Evolutionary conservation across 495 filamentous ascomycete genomes (phyloP).

Genomic region (Aspergillus ostianus): DNA sequence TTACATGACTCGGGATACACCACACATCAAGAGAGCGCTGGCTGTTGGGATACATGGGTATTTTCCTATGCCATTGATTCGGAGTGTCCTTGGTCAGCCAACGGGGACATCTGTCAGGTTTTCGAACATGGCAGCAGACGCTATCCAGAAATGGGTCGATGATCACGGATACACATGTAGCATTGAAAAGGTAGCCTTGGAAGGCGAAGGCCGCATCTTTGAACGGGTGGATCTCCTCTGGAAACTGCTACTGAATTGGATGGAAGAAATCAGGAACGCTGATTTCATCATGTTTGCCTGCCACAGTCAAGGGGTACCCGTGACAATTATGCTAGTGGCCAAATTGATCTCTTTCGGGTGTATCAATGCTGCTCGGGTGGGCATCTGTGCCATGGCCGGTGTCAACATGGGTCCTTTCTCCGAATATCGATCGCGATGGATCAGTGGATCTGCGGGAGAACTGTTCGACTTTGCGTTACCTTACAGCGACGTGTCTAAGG

Average conservation of each 20-base stretch:
- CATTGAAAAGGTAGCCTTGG: conserved; percentile 89
- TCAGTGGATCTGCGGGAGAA: conserved; percentile 86
- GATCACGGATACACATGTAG: conserved; percentile 60
- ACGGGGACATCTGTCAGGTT: conserved; percentile 94
- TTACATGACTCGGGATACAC: conserved; percentile 64
- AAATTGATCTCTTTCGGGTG: conserved; percentile 82
- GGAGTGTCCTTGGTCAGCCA: conserved; percentile 86
- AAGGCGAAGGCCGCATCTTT: conserved; percentile 94
- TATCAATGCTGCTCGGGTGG: conserved; percentile 65
- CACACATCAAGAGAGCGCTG: conserved; percentile 75
- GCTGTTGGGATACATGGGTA: conserved; percentile 95
- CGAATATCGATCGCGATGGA: conserved; percentile 77
- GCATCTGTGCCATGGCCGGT: conserved; percentile 90
- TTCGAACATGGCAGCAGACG: conserved; percentile 79
- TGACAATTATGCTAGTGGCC: conserved; percentile 88
- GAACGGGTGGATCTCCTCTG: conserved; percentile 89
- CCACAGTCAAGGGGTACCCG: conserved; percentile 94
- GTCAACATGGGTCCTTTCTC: conserved; percentile 91
- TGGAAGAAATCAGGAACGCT: conserved; percentile 80
- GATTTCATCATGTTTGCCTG: conserved; percentile 89
- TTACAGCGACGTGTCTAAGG: conserved; percentile 74
- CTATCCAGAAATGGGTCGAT: conserved; percentile 79
- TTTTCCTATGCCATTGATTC: conserved; percentile 81
- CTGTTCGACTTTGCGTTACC: conserved; percentile 87
- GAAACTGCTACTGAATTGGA: conserved; percentile 93